A percentile compares a stretch with the other conserved stretches of the same genome.
Conservation (phyloP, 164 flowering plant genomes). For the Brasenia schreberi region DNA sequence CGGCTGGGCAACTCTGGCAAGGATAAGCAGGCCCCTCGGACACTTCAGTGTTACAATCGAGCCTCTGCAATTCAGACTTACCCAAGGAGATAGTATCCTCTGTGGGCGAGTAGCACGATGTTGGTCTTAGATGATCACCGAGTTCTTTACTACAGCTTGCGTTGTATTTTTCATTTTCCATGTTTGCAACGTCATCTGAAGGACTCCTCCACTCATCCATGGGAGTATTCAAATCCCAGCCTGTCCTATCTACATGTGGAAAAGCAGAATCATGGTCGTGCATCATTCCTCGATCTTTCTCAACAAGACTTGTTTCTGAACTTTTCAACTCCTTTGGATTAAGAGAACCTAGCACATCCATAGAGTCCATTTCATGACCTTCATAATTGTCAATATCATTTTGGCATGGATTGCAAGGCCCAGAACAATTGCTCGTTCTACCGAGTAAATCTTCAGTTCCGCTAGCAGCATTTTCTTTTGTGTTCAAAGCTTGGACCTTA, state of each 20-base stretch:
- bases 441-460: not conserved
- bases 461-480: not conserved
- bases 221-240: conserved; percentile 56
- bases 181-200: conserved; percentile 11
- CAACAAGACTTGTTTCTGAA: not conserved
- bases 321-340: not conserved
- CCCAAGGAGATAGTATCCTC: not conserved
- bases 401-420: not conserved
- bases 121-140: not conserved
- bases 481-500: not conserved
- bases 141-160: not conserved
- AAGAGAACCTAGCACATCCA: not conserved
- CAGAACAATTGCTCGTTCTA: not conserved
- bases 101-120: not conserved
- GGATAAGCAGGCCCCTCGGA: not conserved
- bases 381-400: not conserved
- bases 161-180: not conserved
- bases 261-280: conserved; percentile 7
- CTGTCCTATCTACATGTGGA: conserved; percentile 30
- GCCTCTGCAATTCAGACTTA: not conserved
- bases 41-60: not conserved
- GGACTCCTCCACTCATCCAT: conserved; percentile 63
- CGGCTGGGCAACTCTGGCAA: not conserved
- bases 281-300: conserved; percentile 7
- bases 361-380: not conserved